Conservation (phyloP, 768 basidiomycete genomes). For the Clitopilus passeckerianus region DNA sequence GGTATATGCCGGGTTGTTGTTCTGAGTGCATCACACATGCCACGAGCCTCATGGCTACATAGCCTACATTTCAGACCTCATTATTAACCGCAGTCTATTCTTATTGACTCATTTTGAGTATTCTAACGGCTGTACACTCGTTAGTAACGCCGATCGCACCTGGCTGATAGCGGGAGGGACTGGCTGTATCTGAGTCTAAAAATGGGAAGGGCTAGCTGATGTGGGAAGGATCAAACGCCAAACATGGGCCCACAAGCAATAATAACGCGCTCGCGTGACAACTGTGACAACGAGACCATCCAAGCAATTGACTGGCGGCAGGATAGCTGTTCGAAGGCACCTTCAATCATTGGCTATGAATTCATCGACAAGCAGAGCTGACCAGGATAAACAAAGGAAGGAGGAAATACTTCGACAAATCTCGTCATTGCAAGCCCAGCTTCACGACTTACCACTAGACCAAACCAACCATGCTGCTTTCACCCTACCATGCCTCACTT, state of each 20-base stretch:
- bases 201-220: constrained; percentile 1
- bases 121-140: constrained; percentile 8
- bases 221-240: constrained; percentile 1
- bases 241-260: constrained; percentile 1
- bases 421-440: constrained; percentile 48
- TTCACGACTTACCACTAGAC: constrained; percentile 30
- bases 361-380: constrained; percentile 39
- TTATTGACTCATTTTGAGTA: constrained; percentile 2
- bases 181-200: constrained; percentile 27
- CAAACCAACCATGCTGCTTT: constrained; percentile 7
- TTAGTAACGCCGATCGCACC: background rate
- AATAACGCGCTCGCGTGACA: constrained; percentile 17
- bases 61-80: background rate
- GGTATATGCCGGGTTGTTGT: constrained; percentile 28
- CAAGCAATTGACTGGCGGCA: too few species aligned
- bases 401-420: constrained; percentile 53
- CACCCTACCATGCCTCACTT: constrained; percentile 17
- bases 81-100: background rate
- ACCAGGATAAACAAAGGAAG: constrained; percentile 35
- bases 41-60: background rate
- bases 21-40: constrained; percentile 9
- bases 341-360: constrained; percentile 41
- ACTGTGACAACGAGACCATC: too few species aligned
- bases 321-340: too few species aligned
- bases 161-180: background rate